Base-by-base conservation (phyloP, 1,284 basidiomycete species). In the Pyrrhoderma lamaoense region DNA sequence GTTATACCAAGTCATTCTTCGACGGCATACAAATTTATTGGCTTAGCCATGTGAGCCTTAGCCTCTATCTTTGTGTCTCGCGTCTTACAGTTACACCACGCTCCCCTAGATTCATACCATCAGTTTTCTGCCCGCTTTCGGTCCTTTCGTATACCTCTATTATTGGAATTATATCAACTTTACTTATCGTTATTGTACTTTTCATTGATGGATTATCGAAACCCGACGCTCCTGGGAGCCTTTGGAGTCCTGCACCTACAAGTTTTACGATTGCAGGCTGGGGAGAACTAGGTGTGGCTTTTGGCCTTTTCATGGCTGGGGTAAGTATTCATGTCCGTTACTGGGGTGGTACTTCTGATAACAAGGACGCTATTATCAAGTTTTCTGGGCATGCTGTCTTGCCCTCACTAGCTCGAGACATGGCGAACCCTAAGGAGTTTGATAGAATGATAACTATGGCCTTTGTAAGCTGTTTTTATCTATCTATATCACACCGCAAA, bases 281-380 rank as follows among this genome's bases (percentile, higher is more conserved):
- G 53, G 77, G 64, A 65, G 80, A 83, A 55, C 65, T 97, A 9
- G 85, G 86, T 1, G 61, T 89, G 31, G 79, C 87, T 8, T 87
- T 93, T 63, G 94, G 94, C 2, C 71, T 98, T 51, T 85, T 97
- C 64, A 93, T 98, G 85, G 91, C 91, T n/a, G 93, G 94, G 18
- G 88, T 90, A 63, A 63, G 82, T 66, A 8, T 37, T 34, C 55
- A 25, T 37, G 39, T 38, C 31, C 37, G 11, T 53, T 27, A 43
- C 5, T 22, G 45, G 36, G 16, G n/a, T 23, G n/a, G n/a, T n/a
- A n/a, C n/a, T n/a, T n/a, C n/a, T n/a, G n/a, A n/a, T n/a, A n/a
- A n/a, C n/a, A n/a, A n/a, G n/a, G n/a, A n/a, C n/a, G n/a, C n/a
- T n/a, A n/a, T n/a, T n/a, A 34, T 51, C 9, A 59, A 90, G 76